A percentile compares a stretch with the other conserved stretches of the same genome.
Evolutionary conservation across 441 rosid species (phyloP).

Genomic region (Mallotus japonicus): DNA sequence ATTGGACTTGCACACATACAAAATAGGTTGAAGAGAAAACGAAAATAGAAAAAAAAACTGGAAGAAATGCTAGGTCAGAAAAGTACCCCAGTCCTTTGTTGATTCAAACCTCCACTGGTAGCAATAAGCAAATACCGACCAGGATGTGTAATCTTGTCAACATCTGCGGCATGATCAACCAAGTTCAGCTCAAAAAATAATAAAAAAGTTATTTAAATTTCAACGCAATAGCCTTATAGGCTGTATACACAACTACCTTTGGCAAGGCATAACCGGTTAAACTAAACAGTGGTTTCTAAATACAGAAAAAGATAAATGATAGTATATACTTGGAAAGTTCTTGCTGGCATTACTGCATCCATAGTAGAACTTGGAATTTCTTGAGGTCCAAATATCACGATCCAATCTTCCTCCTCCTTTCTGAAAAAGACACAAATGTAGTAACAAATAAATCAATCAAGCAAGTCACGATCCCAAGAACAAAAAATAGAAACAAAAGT

Average conservation of each 20-base stretch:
- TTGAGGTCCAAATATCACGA: slow-evolving; percentile 82
- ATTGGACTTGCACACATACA: background rate
- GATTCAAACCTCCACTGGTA: slow-evolving; percentile 93
- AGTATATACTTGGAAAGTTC: slow-evolving; percentile 59
- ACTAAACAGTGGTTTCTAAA: background rate
- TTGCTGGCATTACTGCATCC: slow-evolving; percentile 81
- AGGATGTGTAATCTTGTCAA: slow-evolving; percentile 40
- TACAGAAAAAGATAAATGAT: background rate
- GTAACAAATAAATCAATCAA: slow-evolving; percentile 18
- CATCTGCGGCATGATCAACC: slow-evolving; percentile 44
- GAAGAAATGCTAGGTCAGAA: slow-evolving; percentile 8
- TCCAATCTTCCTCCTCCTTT: slow-evolving; percentile 55
- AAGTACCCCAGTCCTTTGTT: slow-evolving; percentile 87
- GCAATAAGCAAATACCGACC: slow-evolving; percentile 70
- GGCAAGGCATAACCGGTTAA: slow-evolving; percentile 1
- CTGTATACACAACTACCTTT: background rate
- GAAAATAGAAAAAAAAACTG: background rate
- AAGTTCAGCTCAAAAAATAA: background rate
- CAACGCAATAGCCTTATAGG: background rate
- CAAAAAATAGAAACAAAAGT: background rate
- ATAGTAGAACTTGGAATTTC: slow-evolving; percentile 51
- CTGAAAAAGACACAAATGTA: slow-evolving; percentile 31
- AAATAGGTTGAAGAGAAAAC: no score
- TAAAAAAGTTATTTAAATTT: background rate
- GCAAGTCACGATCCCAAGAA: slow-evolving; percentile 9